Base-by-base conservation (phyloP, 169 alveolate species). In the Eimeria falciformis region DNA sequence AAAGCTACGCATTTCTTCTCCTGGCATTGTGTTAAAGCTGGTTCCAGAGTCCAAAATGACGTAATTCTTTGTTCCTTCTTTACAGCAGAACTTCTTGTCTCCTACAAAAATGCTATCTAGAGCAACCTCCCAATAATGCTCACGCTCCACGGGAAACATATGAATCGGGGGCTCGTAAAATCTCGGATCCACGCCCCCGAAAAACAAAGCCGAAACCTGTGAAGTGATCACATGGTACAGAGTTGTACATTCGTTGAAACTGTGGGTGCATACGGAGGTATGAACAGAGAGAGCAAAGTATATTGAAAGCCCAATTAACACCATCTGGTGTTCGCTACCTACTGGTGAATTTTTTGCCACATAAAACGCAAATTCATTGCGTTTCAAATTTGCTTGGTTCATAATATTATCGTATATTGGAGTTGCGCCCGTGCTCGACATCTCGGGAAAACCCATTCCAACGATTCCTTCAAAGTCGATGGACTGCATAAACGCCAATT, bases 41-140 rank as follows among this genome's bases (percentile, higher is more conserved):
- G 98, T 97, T 1, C 98, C 98, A 27, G 98, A 95, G 73, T 97
- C 98, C 47, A 97, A 95, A 23, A 97, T 96, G 7, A 96, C 95
- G 86, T 96, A 97, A 17, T 96, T 95, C 43, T 93, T 91, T 14
- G 92, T 65, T 17, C 79, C 81, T 33, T 96, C 95, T 23, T 96
- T 96, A 77, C 98, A 96, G 91, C 98, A 97, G 65, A 96, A 82
- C 92, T 96, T 96, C 29, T 94, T 94, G 65, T 96, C 96, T 0
- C 98, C 98, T 21, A 97, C 93, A 65, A 93, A 95, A n/a, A 97
- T 91, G 11, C 94, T 97, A 82, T 96, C 98, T 25, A 97, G 90
- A 23, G 94, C 90, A 7, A 96, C 98, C 89, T 97, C 98, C 98
- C 98, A 97, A 58, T 97, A 97, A 62, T 96, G 97, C 90, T 97